Evolutionary conservation across 768 basidiomycete genomes (phyloP).

Genomic region (Amanita polypyramis): DNA sequence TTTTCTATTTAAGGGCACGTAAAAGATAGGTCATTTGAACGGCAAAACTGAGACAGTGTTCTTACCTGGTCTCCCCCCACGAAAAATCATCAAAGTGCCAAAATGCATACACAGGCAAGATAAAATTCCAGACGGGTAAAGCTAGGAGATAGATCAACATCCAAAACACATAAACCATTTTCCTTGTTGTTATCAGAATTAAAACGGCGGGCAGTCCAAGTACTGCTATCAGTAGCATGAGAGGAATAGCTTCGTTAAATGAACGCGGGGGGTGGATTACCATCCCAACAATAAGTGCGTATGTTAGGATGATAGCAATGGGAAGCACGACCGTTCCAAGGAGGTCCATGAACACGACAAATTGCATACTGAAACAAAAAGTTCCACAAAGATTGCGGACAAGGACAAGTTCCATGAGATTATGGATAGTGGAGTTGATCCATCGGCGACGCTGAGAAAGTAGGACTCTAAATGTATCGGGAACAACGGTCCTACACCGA

Average conservation of each 20-base stretch:
- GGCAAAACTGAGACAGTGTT: background rate
- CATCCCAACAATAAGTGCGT: slow-evolving; percentile 75
- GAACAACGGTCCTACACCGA: slow-evolving; percentile 87
- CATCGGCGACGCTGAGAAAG: slow-evolving; percentile 96
- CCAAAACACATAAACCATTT: slow-evolving; percentile 95
- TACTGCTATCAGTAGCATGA: slow-evolving; percentile 81
- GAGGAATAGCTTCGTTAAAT: slow-evolving; percentile 90
- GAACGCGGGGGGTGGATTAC: slow-evolving; percentile 69
- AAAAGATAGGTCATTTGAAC: slow-evolving; percentile 10
- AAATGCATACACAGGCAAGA: slow-evolving; percentile 91
- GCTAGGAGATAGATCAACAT: slow-evolving; percentile 93
- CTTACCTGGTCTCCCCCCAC: slow-evolving; percentile 96
- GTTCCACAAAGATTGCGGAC: slow-evolving; percentile 97
- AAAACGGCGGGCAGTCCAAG: slow-evolving; percentile 89
- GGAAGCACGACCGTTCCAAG: slow-evolving; percentile 88
- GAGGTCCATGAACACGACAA: slow-evolving; percentile 96
- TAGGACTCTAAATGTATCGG: slow-evolving; percentile 87
- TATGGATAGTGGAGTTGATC: slow-evolving; percentile 99
- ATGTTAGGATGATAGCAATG: slow-evolving; percentile 86
- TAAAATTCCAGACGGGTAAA: slow-evolving; percentile 92
- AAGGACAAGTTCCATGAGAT: slow-evolving; percentile 96
- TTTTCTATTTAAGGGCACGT: slow-evolving; percentile 42
- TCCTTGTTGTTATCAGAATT: slow-evolving; percentile 89
- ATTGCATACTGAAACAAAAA: slow-evolving; percentile 99
- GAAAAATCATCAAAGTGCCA: slow-evolving; percentile 99